Evolutionary conservation across 1,139 yeast genomes (phyloP), one percentile per base, ranked within the genome.

Genomic region (Saccharomyces hybrid): DNA sequence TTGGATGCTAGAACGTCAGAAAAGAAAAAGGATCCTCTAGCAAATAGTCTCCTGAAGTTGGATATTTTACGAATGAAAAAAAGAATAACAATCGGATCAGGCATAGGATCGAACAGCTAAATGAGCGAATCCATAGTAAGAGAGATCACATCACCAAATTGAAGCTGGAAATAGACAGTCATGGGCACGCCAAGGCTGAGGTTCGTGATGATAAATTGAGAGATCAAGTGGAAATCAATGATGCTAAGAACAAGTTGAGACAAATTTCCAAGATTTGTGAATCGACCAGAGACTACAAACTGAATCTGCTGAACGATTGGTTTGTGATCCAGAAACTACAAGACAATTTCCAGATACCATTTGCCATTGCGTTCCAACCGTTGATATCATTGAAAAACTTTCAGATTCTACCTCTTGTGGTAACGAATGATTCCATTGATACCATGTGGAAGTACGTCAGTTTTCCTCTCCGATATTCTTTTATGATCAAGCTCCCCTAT

Each of bases 311-410:
- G 26, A 56, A 56, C 29, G 53, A 55, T 41, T 63, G 68, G 65
- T 65, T 62, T 52, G 51, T 56, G 2, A 52, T 65, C 12, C 53
- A 58, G 11, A 60, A 58, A 47, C 44, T 38, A 16, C 54, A 61
- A 19, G 63, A 59, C 16, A 59, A 64, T 14, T 54, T 53, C 31
- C 60, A 62, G 7, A 58, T 64, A 27, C 64, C 66, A 1, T 65
- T 58, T 53, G 57, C 65, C 1, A 58, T 65, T 11, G 56, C 63
- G 14, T 63, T 60, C 42, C 61, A 63, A 32, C 69, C 68, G 2
- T 53, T 65, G n/a, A 53, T 64, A 4, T 64, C 67, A 9, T 47
- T 63, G 11, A 63, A 61, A 31, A 62, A 63, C 46, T 51, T 59
- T 21, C 53, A 53, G 46, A 53, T 53, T 31, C 51, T 63, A 12